Conservation (phyloP, 2,329 filamentous ascomycete species). For the Monilinia aucupariae region DNA sequence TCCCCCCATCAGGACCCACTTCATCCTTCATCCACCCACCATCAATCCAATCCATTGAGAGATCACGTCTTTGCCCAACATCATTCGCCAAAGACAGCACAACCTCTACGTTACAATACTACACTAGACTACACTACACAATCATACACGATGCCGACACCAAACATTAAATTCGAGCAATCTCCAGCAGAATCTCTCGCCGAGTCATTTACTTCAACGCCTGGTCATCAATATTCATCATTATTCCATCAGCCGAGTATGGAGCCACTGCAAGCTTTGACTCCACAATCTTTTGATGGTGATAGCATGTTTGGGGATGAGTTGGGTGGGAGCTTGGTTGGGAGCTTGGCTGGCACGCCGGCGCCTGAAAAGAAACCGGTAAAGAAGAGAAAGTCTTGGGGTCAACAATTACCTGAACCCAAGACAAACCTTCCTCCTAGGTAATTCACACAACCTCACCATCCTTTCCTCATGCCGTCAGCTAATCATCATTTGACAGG, state of each 20-base stretch:
- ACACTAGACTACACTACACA: background rate
- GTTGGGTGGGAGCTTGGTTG: slow-evolving; percentile 4
- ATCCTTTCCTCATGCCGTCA: slow-evolving; percentile 13
- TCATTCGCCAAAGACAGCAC: no score
- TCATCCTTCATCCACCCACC: no score
- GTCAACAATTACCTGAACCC: slow-evolving; percentile 89
- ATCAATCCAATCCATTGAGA: no score
- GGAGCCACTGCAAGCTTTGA: slow-evolving; percentile 31
- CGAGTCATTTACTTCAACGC: slow-evolving; percentile 35
- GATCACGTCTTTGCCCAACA: no score
- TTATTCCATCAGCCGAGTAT: slow-evolving; percentile 32
- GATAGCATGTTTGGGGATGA: slow-evolving; percentile 34
- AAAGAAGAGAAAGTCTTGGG: slow-evolving; percentile 99
- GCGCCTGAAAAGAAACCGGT: slow-evolving; percentile 60
- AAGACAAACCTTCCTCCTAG: slow-evolving; percentile 94
- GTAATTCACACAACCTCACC: slow-evolving; percentile 42
- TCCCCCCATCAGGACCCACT: no score
- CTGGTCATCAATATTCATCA: slow-evolving; percentile 32
- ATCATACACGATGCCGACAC: slow-evolving; percentile 23
- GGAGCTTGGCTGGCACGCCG: slow-evolving; percentile 29
- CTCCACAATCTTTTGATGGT: slow-evolving; percentile 34
- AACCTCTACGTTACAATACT: no score
- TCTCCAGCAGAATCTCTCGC: slow-evolving; percentile 33
- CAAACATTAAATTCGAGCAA: slow-evolving; percentile 34
- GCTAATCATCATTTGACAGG: slow-evolving; percentile 40